Conservation (phyloP, 2,329 filamentous ascomycete species). For the Penicillium aurantiogriseum region DNA sequence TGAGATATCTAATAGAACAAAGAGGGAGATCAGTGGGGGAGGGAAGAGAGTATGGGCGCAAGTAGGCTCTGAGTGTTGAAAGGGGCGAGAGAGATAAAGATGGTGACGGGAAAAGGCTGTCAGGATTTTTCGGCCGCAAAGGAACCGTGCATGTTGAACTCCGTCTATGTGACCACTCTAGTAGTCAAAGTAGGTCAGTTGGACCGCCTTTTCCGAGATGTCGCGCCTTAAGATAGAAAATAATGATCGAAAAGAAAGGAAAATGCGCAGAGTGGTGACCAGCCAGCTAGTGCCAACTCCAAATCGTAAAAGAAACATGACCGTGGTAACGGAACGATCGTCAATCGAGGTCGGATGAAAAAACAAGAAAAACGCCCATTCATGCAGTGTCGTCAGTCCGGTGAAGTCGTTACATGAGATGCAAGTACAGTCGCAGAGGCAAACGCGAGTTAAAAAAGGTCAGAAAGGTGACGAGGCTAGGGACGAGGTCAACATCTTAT, state of each 20-base stretch:
- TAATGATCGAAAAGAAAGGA: constrained; percentile 10
- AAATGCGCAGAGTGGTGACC: constrained; percentile 34
- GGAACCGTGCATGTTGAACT: constrained; percentile 11
- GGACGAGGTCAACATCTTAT: constrained; percentile 21
- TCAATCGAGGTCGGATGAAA: constrained; percentile 18
- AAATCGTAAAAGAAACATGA: constrained; percentile 23
- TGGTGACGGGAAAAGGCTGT: constrained; percentile 3
- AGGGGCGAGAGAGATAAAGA: background rate
- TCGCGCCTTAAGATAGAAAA: constrained; percentile 5
- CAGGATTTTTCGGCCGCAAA: constrained; percentile 10
- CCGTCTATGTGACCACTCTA: constrained; percentile 10
- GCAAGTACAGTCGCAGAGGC: constrained; percentile 32
- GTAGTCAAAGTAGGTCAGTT: constrained; percentile 5
- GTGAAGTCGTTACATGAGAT: constrained; percentile 42
- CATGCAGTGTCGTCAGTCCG: constrained; percentile 42
- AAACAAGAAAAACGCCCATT: constrained; percentile 39
- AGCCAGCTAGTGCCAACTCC: constrained; percentile 37
- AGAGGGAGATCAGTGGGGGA: constrained; percentile 3
- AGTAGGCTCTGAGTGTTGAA: constrained; percentile 13
- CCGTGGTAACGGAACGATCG: constrained; percentile 21
- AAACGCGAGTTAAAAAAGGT: constrained; percentile 19
- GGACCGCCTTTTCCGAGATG: background rate
- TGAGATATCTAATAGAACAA: constrained; percentile 17
- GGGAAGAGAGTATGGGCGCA: background rate
- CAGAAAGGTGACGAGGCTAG: constrained; percentile 1